These are phyloP conservation scores for Colletotrichum gloeosporioides DNA, from an alignment of 2,329 filamentous ascomycete species.

Conservation along the genomic window DNA sequence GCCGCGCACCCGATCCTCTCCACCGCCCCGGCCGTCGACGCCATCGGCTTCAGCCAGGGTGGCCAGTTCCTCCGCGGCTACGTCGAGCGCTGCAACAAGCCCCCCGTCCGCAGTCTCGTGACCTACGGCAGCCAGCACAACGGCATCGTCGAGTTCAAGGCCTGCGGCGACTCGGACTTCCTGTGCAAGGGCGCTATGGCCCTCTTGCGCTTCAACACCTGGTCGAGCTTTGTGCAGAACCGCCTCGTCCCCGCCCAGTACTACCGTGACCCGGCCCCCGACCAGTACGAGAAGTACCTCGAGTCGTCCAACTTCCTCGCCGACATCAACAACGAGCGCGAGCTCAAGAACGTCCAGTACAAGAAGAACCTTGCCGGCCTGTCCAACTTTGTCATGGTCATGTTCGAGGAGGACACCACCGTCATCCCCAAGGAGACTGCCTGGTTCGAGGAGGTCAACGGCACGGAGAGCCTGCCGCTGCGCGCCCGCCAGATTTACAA, in stretches of 20 bases:
- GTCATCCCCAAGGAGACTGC: conserved; percentile 89
- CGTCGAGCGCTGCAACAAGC: conserved; percentile 82
- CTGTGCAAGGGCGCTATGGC: conserved; percentile 82
- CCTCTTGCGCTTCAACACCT: conserved; percentile 80
- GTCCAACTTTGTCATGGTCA: conserved; percentile 84
- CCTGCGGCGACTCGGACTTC: conserved; percentile 75
- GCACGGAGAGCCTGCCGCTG: conserved; percentile 70
- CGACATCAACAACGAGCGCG: conserved; percentile 94
- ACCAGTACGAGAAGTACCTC: conserved; percentile 75
- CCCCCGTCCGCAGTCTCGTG: conserved; percentile 78
- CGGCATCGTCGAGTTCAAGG: conserved; percentile 84
- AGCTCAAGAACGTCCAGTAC: conserved; percentile 76
- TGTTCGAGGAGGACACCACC: conserved; percentile 86
- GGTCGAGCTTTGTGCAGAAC: conserved; percentile 78
- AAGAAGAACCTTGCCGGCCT: conserved; percentile 71
- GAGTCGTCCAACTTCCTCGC: conserved; percentile 86
- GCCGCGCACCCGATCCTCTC: conserved; percentile 79
- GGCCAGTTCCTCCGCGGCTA: conserved; percentile 95
- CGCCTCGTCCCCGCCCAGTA: conserved; percentile 93
- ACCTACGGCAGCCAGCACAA: conserved; percentile 94
- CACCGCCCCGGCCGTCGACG: conserved; percentile 84
- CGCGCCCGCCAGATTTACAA: conserved; percentile 76
- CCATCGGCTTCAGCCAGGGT: conserved; percentile 93
- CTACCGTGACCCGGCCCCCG: conserved; percentile 72
- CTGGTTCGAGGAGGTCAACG: conserved; percentile 90